phyloP scores from a whole-genome alignment of 2,329 filamentous ascomycete genomes.

The Pyricularia grisea region DNA sequence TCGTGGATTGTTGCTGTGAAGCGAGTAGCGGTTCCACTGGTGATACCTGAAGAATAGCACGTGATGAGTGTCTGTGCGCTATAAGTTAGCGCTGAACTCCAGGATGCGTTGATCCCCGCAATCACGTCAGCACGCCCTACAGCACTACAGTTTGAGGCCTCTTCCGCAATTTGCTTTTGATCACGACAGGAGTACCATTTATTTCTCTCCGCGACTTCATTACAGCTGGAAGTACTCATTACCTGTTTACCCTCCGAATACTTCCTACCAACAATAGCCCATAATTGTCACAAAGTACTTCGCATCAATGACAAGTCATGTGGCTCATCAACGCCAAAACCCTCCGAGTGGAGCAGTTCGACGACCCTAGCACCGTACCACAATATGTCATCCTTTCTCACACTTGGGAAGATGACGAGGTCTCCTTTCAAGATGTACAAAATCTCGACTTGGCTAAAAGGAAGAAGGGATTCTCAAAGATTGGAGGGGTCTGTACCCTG shows the following conservation, averaged over 20 bases:
- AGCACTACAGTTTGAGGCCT: no score
- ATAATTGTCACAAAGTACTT: not conserved
- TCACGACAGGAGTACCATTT: no score
- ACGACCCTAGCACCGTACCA: not conserved
- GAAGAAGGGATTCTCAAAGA: slow-evolving; percentile 7
- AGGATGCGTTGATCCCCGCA: not conserved
- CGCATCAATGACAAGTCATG: not conserved
- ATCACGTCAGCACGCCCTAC: not conserved
- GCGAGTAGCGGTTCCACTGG: not conserved
- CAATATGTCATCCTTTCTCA: slow-evolving; percentile 14
- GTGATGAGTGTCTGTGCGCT: not conserved
- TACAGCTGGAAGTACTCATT: no score
- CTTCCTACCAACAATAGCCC: not conserved
- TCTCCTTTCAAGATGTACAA: slow-evolving; percentile 5
- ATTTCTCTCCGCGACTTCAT: no score
- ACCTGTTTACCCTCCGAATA: no score
- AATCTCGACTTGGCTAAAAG: not conserved
- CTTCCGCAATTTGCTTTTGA: no score
- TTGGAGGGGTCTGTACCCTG: not conserved
- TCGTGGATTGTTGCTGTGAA: not conserved
- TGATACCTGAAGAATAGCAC: not conserved
- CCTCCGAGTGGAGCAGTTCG: slow-evolving; percentile 2
- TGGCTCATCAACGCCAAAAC: slow-evolving; percentile 5
- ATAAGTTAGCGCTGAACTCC: not conserved
- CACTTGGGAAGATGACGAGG: slow-evolving; percentile 8